Evolutionary conservation across 148 eudicot species (phyloP), one percentile per base, ranked within the genome.

Genomic region (Rhododendron ovatum): DNA sequence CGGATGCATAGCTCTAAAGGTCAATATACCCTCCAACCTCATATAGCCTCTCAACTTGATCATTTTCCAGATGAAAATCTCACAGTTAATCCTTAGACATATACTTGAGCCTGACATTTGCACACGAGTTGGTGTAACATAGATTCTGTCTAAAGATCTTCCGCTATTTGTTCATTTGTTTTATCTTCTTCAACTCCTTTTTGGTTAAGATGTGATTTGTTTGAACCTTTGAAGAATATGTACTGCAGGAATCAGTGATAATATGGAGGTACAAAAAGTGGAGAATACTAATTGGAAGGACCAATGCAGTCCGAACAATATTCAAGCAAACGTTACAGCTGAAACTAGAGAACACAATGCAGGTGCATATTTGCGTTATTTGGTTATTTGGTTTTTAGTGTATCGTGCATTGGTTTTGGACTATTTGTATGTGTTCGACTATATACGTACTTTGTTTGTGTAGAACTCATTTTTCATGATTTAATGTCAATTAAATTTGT

Each of bases 231-330:
- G 41, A 45, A 15, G 55, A n/a, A 45, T 17, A n/a, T 48, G 57
- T 63, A 45, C 30, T 35, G 8, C 90, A 90, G 91, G 85, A 39
- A 48, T 69, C 33, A 17, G 82, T 78, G 73, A 81, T 24, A 63
- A 85, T 33, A 78, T 88, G 81, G 87, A 78, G 35, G 83, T 71
- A 14, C 39, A 71, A 28, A 71, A 71, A 71, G 2, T 30, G 76
- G 76, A 71, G 76, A 30, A 71, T 71, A 30, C 41, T 71, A 39
- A 30, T 71, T 4, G 39, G 67, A 59, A 55, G 69, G 80, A 76
- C 59, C 26, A 50, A 14, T 77, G 35, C 8, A 13, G 80, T 43
- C 45, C 57, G 61, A 47, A 78, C 67, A 43, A 30, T 63, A 28
- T 86, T 65, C 65, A 80, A 67, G 26, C 0, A 65, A 51, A 84